A percentile compares a stretch with the other conserved stretches of the same genome.
These are phyloP conservation scores for Ambrosia artemisiifolia DNA, from an alignment of 129 eudicot genomes.

Conservation along the genomic window DNA sequence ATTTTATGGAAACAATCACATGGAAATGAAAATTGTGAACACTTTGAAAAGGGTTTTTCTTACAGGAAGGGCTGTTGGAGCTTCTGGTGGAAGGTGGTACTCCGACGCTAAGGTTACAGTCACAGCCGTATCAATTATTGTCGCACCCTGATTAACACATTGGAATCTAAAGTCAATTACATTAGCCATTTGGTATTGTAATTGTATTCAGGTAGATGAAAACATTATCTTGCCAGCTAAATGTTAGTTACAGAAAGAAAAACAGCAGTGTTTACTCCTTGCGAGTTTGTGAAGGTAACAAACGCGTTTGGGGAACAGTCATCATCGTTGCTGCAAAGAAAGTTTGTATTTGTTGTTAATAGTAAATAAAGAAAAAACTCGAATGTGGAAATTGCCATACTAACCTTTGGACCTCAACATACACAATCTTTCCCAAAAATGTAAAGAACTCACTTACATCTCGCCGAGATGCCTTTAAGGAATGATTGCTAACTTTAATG, in stretches of 20 bases:
- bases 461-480: constrained; percentile 68
- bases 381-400: constrained; percentile 13
- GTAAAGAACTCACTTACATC: constrained; percentile 87
- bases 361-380: neutral
- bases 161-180: neutral
- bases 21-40: neutral
- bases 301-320: constrained; percentile 54
- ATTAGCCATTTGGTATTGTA: neutral
- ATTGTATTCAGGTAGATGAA: neutral
- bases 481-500: constrained; percentile 84
- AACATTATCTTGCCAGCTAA: neutral
- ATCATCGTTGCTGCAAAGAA: constrained; percentile 56
- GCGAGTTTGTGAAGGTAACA: constrained; percentile 83
- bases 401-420: constrained; percentile 86
- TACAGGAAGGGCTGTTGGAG: constrained; percentile 50
- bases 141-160: constrained; percentile 63
- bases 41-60: constrained; percentile 5
- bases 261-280: constrained; percentile 91
- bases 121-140: constrained; percentile 62
- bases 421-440: constrained; percentile 78
- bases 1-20: neutral
- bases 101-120: constrained; percentile 56
- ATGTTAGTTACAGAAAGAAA: constrained; percentile 64
- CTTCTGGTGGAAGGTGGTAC: constrained; percentile 69
- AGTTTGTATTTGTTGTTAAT: neutral